Base-by-base conservation (phyloP, 371 early-diverging fungal species). In the Haplosporangium sp. region DNA sequence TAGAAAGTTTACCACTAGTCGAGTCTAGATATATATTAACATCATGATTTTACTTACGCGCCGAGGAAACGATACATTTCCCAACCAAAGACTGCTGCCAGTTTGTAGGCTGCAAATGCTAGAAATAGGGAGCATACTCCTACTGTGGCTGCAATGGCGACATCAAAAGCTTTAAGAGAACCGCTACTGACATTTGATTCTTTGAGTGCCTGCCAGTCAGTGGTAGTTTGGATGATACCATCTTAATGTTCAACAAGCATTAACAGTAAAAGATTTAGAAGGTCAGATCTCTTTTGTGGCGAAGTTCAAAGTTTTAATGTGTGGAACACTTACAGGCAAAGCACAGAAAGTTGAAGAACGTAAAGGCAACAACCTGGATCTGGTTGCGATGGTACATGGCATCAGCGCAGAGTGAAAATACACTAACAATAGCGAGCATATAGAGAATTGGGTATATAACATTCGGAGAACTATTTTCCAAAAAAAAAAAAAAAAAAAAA, bases 321-420 rank as follows among this genome's bases (percentile, higher is more conserved):
- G 50, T 37, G 35, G 39, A 15, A 20, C 4, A 65, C 81, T 67
- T 74, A 79, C 81, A 79, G 35, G 62, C 52, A 19, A 45, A 71
- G 55, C 81, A 79, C 20, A 79, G 42, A 37, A 71, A 61, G 63
- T 74, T 79, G 40, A 79, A 79, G 44, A 79, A 45, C 1, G 74
- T 79, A 20, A 74, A 65, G 20, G 81, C 74, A 17, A 79, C 81
- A 15, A 79, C 74, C n/a, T 79, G 81, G 66, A 79, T 74, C 65
- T 79, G 81, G 56, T 79, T 79, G 52, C 71, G 74, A 57, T 74
- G 70, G 55, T 60, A 67, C 64, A 79, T 74, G 61, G 81, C 81
- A 71, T 79, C 81, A 34, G 65, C 62, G 39, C 74, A 79, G 61
- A 79, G 74, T 39, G 63, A 53, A 47, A 71, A 68, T 40, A 79